Conservation (phyloP, 2,329 filamentous ascomycete genomes). For the Arachnopeziza araneosa region DNA sequence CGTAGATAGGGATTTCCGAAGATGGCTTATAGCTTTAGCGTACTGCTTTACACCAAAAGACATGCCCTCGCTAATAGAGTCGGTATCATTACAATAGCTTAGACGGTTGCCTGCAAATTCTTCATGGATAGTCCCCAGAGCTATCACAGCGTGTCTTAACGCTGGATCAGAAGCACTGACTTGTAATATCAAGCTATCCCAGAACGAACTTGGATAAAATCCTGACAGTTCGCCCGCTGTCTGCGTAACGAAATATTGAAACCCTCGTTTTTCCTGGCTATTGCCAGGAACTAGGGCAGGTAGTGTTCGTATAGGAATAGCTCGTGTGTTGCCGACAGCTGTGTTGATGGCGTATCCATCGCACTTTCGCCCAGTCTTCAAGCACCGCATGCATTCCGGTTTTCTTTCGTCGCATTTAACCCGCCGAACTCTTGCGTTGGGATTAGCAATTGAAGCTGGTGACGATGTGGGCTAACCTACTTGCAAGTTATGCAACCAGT, state of each 20-base stretch:
- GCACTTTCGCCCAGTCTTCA: conserved; percentile 12
- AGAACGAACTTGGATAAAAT: conserved; percentile 24
- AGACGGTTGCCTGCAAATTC: conserved; percentile 19
- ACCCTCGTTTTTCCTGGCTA: conserved; percentile 21
- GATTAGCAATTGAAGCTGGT: neutral
- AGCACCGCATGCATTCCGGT: conserved; percentile 11
- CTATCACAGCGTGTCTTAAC: conserved; percentile 26
- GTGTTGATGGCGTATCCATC: conserved; percentile 11
- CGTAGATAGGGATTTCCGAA: conserved; percentile 19
- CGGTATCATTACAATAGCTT: neutral
- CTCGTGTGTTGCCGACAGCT: neutral
- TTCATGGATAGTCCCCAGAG: conserved; percentile 26
- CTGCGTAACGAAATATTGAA: conserved; percentile 23
- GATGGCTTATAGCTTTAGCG: conserved; percentile 25
- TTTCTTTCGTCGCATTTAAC: conserved; percentile 17
- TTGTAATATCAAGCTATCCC: conserved; percentile 25
- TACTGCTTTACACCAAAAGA: conserved; percentile 27
- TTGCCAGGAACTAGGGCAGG: neutral
- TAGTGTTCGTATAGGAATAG: neutral
- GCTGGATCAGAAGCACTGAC: conserved; percentile 20
- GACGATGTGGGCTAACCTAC: conserved; percentile 3
- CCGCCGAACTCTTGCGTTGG: conserved; percentile 1
- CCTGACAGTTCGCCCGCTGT: conserved; percentile 25
- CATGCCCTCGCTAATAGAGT: conserved; percentile 6
- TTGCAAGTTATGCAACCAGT: conserved; percentile 11